Evolutionary conservation across 495 filamentous ascomycete genomes (phyloP), one percentile per base, ranked within the genome.

Genomic region (Halenospora varia): DNA sequence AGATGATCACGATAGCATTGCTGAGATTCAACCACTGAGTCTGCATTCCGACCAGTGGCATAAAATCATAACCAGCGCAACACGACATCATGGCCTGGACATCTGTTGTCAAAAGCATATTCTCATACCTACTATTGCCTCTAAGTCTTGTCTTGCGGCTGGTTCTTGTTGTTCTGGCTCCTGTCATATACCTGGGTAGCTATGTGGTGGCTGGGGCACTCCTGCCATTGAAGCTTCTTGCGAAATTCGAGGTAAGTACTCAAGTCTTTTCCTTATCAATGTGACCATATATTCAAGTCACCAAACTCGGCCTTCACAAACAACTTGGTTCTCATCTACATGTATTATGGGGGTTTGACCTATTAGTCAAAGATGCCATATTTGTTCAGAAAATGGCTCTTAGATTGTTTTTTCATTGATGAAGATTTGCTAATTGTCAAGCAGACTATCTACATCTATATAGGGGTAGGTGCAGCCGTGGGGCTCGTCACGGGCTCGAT

Each of bases 401-500:
- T n/a, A n/a, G n/a, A n/a, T n/a, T n/a, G n/a, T n/a, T n/a, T n/a
- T n/a, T n/a, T n/a, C n/a, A 48, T 57, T 60, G 62, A 55, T 64
- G 57, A 58, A 62, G 61, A 45, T 45, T 68, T 60, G 60, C 62
- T 69, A 41, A 66, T 48, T 61, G 39, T 47, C 41, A 53, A 53
- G n/a, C 25, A 88, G 85, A 81, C 82, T 48, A 65, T 88, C 20
- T 84, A 87, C 63, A 82, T 82, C 63, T 88, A 82, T 70, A 67
- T 89, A 23, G 81, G 79, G 44, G 72, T 80, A 51, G 85, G 86
- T 17, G 70, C 75, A 11, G 54, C 87, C 19, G 73, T 85, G 56
- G 88, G 86, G 0, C 60, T 80, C 17, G 40, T 77, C 17, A 71
- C 79, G 17, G 85, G 80, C 25, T 60, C 73, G 13, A 50, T 78